Conservation (phyloP, 768 basidiomycete genomes). For the Lyophyllum atratum region DNA sequence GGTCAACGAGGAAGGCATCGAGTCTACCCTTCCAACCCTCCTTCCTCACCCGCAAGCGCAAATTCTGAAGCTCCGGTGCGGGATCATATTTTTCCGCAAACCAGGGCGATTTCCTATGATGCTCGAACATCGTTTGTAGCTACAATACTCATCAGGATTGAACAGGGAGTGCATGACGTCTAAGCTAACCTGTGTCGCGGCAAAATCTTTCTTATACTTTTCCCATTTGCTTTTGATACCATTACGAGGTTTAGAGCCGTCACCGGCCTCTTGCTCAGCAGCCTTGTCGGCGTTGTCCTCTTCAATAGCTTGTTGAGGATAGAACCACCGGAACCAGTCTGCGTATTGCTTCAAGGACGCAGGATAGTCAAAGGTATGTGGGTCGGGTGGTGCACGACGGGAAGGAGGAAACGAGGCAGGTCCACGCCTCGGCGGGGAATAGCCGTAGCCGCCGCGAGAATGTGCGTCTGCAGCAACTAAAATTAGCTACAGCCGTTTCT, state of each 20-base stretch:
- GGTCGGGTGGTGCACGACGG: constrained; percentile 73
- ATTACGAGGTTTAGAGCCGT: constrained; percentile 81
- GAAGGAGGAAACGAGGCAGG: constrained; percentile 47
- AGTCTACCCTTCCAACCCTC: constrained; percentile 82
- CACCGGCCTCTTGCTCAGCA: constrained; percentile 80
- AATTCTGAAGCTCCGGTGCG: constrained; percentile 61
- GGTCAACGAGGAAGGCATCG: constrained; percentile 72
- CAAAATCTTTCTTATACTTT: constrained; percentile 91
- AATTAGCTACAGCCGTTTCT: constrained; percentile 11
- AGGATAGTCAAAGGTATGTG: constrained; percentile 80
- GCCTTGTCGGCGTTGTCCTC: constrained; percentile 86
- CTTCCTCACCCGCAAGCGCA: constrained; percentile 79
- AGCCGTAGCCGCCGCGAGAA: constrained; percentile 59
- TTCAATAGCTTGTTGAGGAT: constrained; percentile 74
- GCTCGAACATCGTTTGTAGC: constrained; percentile 95
- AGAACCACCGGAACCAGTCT: constrained; percentile 83
- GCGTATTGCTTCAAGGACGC: constrained; percentile 82
- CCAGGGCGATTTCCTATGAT: constrained; percentile 95
- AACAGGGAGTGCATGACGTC: constrained; percentile 17
- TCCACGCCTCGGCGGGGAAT: constrained; percentile 66
- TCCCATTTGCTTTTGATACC: constrained; percentile 87
- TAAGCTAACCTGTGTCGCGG: constrained; percentile 79
- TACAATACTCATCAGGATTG: constrained; percentile 46
- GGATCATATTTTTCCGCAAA: constrained; percentile 96
- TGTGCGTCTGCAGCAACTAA: constrained; percentile 52